Percentiles rank a stretch among this genome's conserved stretches.
phyloP scores from a whole-genome alignment of 179 eudicot genomes.

The Beta macrorhiza region DNA sequence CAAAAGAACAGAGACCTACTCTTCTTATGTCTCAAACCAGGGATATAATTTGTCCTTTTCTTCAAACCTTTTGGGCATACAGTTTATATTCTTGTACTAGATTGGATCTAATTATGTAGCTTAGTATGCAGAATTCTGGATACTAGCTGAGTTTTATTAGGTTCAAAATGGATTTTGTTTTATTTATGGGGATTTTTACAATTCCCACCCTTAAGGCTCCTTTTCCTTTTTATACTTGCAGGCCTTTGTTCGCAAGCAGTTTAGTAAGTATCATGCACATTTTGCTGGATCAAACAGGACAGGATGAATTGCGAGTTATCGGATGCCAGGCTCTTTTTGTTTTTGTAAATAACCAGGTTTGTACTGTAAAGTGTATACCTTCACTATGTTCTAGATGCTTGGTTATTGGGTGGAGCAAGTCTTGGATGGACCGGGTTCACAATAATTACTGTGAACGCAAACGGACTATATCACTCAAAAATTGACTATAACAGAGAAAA shows the following conservation, averaged over 20 bases:
- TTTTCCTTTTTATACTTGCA: constrained; percentile 33
- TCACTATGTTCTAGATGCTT: neutral
- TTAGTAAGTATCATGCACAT: constrained; percentile 74
- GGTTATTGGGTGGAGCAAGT: neutral
- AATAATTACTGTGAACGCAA: too few relatives aligned
- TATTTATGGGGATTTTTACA: neutral
- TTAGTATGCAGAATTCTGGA: neutral
- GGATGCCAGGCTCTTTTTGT: constrained; percentile 88
- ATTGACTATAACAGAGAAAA: too few relatives aligned
- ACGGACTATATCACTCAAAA: too few relatives aligned
- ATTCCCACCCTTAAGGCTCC: neutral
- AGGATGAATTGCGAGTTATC: constrained; percentile 73
- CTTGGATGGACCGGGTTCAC: too few relatives aligned
- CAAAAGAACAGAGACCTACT: too few relatives aligned
- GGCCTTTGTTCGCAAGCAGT: constrained; percentile 95
- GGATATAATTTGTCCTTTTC: neutral
- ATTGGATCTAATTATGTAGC: neutral
- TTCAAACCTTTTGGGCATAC: neutral
- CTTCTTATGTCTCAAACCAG: neutral
- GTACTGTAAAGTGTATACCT: neutral
- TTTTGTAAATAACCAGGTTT: constrained; percentile 94
- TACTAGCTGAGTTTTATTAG: neutral
- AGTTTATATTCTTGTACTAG: neutral
- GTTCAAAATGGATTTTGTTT: neutral
- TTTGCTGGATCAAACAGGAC: constrained; percentile 80